Evolutionary conservation across 2,329 filamentous ascomycete genomes (phyloP), one percentile per base, ranked within the genome.

Genomic region (Fusarium goolgardi): DNA sequence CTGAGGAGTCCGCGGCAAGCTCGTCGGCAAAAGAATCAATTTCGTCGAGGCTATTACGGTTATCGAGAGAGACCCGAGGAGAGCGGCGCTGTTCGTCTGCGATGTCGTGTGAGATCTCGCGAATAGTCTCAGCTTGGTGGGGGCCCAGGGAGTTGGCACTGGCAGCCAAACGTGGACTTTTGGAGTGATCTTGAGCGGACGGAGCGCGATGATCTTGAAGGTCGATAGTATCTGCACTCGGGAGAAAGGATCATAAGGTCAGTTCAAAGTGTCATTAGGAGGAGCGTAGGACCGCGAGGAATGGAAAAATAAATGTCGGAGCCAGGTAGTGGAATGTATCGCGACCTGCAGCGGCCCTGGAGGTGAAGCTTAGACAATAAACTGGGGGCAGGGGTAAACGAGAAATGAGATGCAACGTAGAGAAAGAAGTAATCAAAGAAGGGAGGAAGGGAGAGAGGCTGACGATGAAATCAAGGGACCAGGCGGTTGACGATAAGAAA

Each of bases 41-140:
- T 70, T 83, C 81, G 65, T 77, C 73, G 55, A 80, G 78, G 69
- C 82, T 81, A 74, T 77, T 75, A 62, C 78, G 74, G 62, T 81
- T 80, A 59, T 71, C 76, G 75, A 84, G 85, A 62, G 89, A 90
- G 51, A 91, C 78, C 63, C 85, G 82, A 43, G 90, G 89, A 71
- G 86, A 90, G 65, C 85, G 85, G 63, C 85, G 81, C 73, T 92
- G 86, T 77, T 96, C 91, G 76, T 93, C 88, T 70, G 88, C 88
- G 51, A 87, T 85, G 77, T 97, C 93, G 75, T 93, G 87, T 68
- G 90, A 88, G 58, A 94, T 91, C 76, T 93, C 91, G 74, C 92
- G 90, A 68, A 97, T 84, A 20, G 94, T 91, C 73, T 93, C 89
- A 71, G 93, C 91, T 80, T 98, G 94, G 77, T 97, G 94, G 44